Percentiles rank a stretch among this genome's conserved stretches.
phyloP scores from a whole-genome alignment of 2,329 filamentous ascomycete species.

The Calycina marina region DNA sequence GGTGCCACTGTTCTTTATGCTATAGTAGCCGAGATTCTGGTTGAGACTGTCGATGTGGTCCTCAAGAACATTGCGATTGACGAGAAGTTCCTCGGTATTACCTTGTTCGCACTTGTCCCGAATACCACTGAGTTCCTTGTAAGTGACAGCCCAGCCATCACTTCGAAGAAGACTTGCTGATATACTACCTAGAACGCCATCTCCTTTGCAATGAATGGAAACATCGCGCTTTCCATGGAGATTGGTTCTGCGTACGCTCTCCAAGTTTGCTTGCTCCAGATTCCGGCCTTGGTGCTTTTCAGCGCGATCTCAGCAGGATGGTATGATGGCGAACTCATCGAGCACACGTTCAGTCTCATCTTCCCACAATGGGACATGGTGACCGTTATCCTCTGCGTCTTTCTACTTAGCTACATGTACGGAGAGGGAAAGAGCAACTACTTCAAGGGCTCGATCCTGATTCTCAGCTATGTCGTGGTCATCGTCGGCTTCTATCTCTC shows the following conservation, averaged over 20 bases:
- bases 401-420: slow-evolving; percentile 93
- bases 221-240: slow-evolving; percentile 97
- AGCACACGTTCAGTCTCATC: slow-evolving; percentile 69
- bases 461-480: slow-evolving; percentile 86
- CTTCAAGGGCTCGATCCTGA: slow-evolving; percentile 94
- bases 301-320: slow-evolving; percentile 57
- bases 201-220: slow-evolving; percentile 98
- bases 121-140: slow-evolving; percentile 97
- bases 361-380: slow-evolving; percentile 99
- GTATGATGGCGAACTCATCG: slow-evolving; percentile 37
- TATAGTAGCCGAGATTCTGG: slow-evolving; percentile 92
- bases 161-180: slow-evolving; percentile 8
- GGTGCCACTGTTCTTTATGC: slow-evolving; percentile 85
- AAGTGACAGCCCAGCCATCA: slow-evolving; percentile 24
- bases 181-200: slow-evolving; percentile 58
- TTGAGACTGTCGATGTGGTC: slow-evolving; percentile 95
- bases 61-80: slow-evolving; percentile 81
- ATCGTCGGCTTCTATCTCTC: slow-evolving; percentile 85
- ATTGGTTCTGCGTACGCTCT: slow-evolving; percentile 95
- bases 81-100: slow-evolving; percentile 95
- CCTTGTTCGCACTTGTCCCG: slow-evolving; percentile 87
- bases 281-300: slow-evolving; percentile 84
- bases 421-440: slow-evolving; percentile 99
- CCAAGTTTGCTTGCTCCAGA: slow-evolving; percentile 89
- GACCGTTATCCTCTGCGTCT: slow-evolving; percentile 88